These are phyloP conservation scores for Pythium sukuiense DNA, from an alignment of 352 stramenopile genomes.

Conservation along the genomic window DNA sequence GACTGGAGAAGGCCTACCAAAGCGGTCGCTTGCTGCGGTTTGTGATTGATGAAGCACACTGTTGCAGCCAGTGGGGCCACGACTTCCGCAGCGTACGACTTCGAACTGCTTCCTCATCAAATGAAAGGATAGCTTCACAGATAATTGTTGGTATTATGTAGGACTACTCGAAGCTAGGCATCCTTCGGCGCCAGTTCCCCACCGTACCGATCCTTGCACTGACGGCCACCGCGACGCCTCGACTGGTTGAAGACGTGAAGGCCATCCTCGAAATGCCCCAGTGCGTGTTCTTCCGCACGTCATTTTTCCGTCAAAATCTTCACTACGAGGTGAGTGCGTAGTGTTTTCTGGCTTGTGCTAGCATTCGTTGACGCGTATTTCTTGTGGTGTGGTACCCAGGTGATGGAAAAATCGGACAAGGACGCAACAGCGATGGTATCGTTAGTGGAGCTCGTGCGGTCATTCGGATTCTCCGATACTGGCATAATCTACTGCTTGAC, in stretches of 20 bases:
- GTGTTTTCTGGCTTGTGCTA: not conserved
- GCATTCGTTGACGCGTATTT: not conserved
- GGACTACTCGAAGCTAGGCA: constrained; percentile 93
- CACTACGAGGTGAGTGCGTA: constrained; percentile 72
- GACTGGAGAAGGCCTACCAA: constrained; percentile 90
- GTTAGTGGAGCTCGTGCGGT: constrained; percentile 79
- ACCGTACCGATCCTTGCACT: constrained; percentile 90
- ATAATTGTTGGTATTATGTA: constrained; percentile 21
- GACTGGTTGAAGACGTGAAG: constrained; percentile 74
- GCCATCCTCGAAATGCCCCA: constrained; percentile 69
- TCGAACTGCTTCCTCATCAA: not conserved
- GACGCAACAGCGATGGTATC: constrained; percentile 49
- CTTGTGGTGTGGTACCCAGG: constrained; percentile 23
- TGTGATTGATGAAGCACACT: constrained; percentile 93
- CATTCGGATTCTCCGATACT: constrained; percentile 49
- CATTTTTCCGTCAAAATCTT: constrained; percentile 91
- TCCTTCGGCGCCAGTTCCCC: constrained; percentile 90
- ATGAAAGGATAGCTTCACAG: not conserved
- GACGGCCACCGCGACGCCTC: constrained; percentile 84
- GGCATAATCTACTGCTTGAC: constrained; percentile 94
- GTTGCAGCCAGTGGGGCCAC: constrained; percentile 82
- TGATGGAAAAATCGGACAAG: constrained; percentile 49
- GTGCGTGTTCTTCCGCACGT: constrained; percentile 87
- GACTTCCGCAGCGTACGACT: constrained; percentile 69
- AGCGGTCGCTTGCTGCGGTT: constrained; percentile 83